phyloP scores from a whole-genome alignment of 1,284 basidiomycete genomes.

The Fomes fomentarius region DNA sequence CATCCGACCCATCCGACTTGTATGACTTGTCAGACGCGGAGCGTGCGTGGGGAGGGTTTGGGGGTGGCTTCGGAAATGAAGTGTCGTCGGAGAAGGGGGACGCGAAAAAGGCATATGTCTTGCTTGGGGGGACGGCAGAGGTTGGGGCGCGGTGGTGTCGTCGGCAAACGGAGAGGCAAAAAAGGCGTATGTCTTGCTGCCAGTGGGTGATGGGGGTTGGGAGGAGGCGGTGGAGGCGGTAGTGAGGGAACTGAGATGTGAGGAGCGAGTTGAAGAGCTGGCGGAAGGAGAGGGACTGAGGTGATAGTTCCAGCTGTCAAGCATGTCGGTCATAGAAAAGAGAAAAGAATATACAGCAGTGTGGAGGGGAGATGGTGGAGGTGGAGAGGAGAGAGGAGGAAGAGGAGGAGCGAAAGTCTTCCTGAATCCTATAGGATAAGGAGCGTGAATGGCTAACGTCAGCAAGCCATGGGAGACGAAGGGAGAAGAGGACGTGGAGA shows the following conservation, averaged over 20 bases:
- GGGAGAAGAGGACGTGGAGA: not conserved
- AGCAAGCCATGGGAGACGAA: slow-evolving; percentile 5
- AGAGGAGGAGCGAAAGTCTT: not conserved
- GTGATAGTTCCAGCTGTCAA: slow-evolving; percentile 31
- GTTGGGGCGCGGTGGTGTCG: slow-evolving; percentile 22
- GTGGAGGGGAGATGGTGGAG: not conserved
- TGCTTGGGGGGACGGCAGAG: slow-evolving; percentile 30
- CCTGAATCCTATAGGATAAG: not conserved
- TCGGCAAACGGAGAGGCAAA: slow-evolving; percentile 35
- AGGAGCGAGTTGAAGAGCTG: slow-evolving; percentile 30
- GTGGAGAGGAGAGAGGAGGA: not conserved
- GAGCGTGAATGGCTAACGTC: slow-evolving; percentile 6
- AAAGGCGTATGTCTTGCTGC: slow-evolving; percentile 37
- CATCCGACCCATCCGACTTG: slow-evolving; percentile 11
- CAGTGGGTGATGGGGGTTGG: slow-evolving; percentile 29
- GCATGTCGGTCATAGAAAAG: slow-evolving; percentile 20
- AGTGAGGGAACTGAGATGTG: slow-evolving; percentile 33
- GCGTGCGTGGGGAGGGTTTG: slow-evolving; percentile 27
- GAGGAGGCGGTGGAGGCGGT: slow-evolving; percentile 31
- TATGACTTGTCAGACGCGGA: slow-evolving; percentile 18
- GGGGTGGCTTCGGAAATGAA: slow-evolving; percentile 29
- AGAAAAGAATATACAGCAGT: not conserved
- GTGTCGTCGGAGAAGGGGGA: slow-evolving; percentile 30
- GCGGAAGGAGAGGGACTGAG: slow-evolving; percentile 30
- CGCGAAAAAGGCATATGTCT: slow-evolving; percentile 37